Percentiles rank a stretch among this genome's conserved stretches.
Conservation (phyloP, 1,284 basidiomycete genomes). For the Heterobasidion occidentale region DNA sequence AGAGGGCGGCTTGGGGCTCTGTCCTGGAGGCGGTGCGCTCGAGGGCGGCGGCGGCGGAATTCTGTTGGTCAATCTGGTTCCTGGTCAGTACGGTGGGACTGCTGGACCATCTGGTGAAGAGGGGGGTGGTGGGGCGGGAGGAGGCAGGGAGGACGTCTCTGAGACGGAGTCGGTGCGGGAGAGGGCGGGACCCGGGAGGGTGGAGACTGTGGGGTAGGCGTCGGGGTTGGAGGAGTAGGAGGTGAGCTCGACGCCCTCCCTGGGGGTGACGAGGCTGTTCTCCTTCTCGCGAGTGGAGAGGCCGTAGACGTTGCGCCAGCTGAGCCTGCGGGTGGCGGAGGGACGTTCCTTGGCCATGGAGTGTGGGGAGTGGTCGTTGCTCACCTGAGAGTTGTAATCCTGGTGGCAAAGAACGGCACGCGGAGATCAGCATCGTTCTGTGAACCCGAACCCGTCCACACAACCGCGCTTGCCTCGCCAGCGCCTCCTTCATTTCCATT, state of each 20-base stretch:
- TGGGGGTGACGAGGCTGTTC: conserved; percentile 19
- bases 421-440: neutral
- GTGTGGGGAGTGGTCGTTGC: conserved; percentile 5
- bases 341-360: conserved; percentile 17
- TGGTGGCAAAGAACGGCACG: too few species aligned
- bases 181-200: conserved; percentile 12
- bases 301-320: conserved; percentile 22
- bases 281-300: conserved; percentile 7
- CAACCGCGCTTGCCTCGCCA: neutral
- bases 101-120: conserved; percentile 19
- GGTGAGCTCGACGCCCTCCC: conserved; percentile 23
- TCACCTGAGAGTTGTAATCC: neutral
- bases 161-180: conserved; percentile 21
- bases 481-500: neutral
- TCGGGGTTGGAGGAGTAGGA: conserved; percentile 17
- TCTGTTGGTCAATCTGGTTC: conserved; percentile 35
- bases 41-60: conserved; percentile 37
- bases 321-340: conserved; percentile 18
- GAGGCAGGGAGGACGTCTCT: conserved; percentile 21
- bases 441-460: neutral
- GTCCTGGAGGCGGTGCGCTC: conserved; percentile 38
- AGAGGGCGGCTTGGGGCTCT: conserved; percentile 6
- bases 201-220: conserved; percentile 2
- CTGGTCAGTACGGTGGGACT: conserved; percentile 23
- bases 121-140: conserved; percentile 23